A percentile compares a stretch with the other conserved stretches of the same genome.
phyloP scores from a whole-genome alignment of 352 stramenopile species.

The Pythium angustatum region DNA sequence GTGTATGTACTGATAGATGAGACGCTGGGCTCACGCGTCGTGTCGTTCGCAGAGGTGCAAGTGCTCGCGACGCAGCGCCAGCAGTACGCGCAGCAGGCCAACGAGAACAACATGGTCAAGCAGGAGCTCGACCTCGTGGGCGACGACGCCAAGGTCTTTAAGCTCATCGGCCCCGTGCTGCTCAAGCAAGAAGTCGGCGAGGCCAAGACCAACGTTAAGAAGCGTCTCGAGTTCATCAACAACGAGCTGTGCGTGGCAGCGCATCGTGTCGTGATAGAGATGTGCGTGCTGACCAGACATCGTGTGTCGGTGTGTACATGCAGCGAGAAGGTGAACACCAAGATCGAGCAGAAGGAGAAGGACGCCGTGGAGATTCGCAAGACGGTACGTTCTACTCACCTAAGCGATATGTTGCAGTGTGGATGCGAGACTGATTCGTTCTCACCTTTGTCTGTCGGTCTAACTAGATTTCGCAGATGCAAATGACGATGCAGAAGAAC shows the following conservation, averaged over 20 bases:
- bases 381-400: constrained; percentile 56
- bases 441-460: no score
- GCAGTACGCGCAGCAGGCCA: constrained; percentile 91
- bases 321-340: constrained; percentile 85
- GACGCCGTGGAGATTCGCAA: constrained; percentile 87
- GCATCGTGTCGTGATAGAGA: not conserved
- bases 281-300: not conserved
- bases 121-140: constrained; percentile 89
- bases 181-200: constrained; percentile 95
- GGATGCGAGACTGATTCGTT: no score
- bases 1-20: not conserved
- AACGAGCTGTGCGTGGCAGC: constrained; percentile 86
- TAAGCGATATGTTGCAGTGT: no score
- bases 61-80: constrained; percentile 87
- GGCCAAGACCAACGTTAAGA: constrained; percentile 94
- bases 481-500: constrained; percentile 90
- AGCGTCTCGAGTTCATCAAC: constrained; percentile 96
- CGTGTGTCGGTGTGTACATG: not conserved
- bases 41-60: constrained; percentile 56
- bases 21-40: not conserved
- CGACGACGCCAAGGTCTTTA: constrained; percentile 92
- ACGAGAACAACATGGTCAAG: constrained; percentile 97
- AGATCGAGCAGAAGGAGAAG: constrained; percentile 91
- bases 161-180: constrained; percentile 94
- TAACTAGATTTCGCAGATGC: constrained; percentile 85